These are phyloP conservation scores for Penicillium sp. DNA, from an alignment of 2,329 filamentous ascomycete genomes.

Conservation along the genomic window DNA sequence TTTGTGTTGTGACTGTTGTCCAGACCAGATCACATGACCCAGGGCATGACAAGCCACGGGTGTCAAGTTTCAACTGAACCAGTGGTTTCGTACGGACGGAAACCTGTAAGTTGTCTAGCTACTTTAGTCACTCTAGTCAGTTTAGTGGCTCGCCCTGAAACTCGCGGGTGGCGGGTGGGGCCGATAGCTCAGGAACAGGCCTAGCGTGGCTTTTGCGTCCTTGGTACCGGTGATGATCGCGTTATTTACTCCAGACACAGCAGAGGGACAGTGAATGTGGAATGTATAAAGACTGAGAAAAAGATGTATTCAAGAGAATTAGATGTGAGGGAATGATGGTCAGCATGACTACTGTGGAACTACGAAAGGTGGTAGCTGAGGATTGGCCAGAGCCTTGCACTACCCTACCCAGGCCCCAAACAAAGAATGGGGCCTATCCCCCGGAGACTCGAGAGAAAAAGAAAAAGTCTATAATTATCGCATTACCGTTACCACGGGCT, in stretches of 20 bases:
- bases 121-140: too few species aligned
- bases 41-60: background rate
- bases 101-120: background rate
- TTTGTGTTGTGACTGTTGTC: background rate
- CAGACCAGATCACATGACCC: slow-evolving; percentile 15
- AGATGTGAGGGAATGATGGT: background rate
- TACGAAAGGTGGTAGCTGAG: background rate
- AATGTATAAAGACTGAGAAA: background rate
- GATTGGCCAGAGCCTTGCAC: slow-evolving; percentile 3
- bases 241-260: slow-evolving; percentile 14
- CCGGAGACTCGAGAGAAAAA: background rate
- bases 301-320: too few species aligned
- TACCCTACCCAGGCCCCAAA: background rate
- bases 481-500: background rate
- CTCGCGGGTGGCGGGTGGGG: slow-evolving; percentile 25
- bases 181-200: slow-evolving; percentile 39
- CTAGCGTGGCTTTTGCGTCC: slow-evolving; percentile 29
- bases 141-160: slow-evolving; percentile 9
- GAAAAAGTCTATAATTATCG: background rate
- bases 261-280: background rate
- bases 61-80: background rate
- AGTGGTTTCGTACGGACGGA: background rate
- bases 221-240: slow-evolving; percentile 31
- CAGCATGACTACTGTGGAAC: background rate
- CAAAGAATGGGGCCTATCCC: background rate